These are phyloP conservation scores for Calonectria pseudoreteaudii DNA, from an alignment of 2,329 filamentous ascomycete genomes.

Conservation along the genomic window DNA sequence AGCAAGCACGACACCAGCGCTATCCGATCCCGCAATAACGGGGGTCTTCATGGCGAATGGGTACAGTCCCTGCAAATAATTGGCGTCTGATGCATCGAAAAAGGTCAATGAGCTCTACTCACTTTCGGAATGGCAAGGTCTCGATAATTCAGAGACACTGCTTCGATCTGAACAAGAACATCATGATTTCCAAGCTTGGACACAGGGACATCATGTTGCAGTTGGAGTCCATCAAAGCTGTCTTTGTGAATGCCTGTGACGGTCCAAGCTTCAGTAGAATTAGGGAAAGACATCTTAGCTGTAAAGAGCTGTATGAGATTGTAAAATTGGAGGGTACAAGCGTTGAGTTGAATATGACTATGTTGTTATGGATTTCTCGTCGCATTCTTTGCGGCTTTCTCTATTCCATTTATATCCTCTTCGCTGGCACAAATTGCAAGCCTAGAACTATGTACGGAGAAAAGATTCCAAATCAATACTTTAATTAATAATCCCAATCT, in stretches of 20 bases:
- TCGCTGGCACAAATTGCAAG: no score
- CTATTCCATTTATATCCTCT: background rate
- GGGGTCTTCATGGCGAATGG: background rate
- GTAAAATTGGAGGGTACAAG: background rate
- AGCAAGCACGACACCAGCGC: constrained; percentile 59
- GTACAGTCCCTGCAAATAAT: background rate
- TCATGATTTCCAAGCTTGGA: background rate
- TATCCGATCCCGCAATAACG: constrained; percentile 50
- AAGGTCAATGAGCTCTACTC: no score
- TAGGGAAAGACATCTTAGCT: background rate
- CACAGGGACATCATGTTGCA: background rate
- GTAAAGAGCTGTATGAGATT: background rate
- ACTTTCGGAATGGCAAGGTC: constrained; percentile 15
- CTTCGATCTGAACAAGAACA: constrained; percentile 10
- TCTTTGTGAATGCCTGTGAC: constrained; percentile 1
- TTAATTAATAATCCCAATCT: background rate
- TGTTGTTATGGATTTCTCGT: background rate
- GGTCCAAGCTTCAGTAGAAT: background rate
- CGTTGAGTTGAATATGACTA: no score
- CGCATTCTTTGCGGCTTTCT: background rate
- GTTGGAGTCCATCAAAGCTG: constrained; percentile 4
- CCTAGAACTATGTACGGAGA: no score
- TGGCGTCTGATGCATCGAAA: no score
- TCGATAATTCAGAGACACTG: constrained; percentile 14
- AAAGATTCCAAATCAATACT: background rate